Conservation (phyloP, 495 filamentous ascomycete genomes). For the Penicillium argentinense region DNA sequence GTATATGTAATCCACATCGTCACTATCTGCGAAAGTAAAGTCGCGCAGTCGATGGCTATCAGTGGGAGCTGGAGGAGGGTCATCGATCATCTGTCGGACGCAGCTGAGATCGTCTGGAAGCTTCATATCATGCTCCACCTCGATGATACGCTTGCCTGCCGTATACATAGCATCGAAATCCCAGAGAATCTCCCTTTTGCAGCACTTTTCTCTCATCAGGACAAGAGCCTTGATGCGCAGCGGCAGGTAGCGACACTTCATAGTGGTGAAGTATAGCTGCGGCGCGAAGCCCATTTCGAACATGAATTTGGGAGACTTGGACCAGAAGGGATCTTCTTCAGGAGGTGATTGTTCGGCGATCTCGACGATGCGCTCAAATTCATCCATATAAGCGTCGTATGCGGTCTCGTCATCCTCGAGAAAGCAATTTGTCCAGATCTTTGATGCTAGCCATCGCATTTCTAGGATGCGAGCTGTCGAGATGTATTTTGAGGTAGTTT, state of each 20-base stretch:
- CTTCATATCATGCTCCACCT: background rate
- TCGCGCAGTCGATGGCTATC: background rate
- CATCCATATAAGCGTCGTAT: constrained; percentile 1
- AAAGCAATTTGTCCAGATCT: constrained; percentile 3
- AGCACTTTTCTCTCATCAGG: background rate
- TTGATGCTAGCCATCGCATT: constrained; percentile 3
- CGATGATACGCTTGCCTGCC: background rate
- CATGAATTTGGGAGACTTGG: constrained; percentile 1
- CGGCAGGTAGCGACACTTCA: constrained; percentile 5
- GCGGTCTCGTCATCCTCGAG: background rate
- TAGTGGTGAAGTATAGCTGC: constrained; percentile 1
- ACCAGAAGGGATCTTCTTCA: background rate
- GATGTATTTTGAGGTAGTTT: background rate
- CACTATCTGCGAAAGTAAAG: background rate
- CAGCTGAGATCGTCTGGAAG: background rate
- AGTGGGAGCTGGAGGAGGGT: background rate
- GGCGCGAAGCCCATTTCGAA: constrained; percentile 4
- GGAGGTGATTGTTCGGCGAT: background rate
- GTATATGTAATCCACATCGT: background rate
- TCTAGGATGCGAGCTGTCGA: background rate
- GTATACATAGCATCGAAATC: background rate
- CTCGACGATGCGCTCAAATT: constrained; percentile 6
- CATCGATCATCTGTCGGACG: background rate
- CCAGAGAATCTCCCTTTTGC: constrained; percentile 1
- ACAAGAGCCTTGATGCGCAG: constrained; percentile 2